Evolutionary conservation across 768 basidiomycete genomes (phyloP).

Genomic region (Pleurotus eryngii): DNA sequence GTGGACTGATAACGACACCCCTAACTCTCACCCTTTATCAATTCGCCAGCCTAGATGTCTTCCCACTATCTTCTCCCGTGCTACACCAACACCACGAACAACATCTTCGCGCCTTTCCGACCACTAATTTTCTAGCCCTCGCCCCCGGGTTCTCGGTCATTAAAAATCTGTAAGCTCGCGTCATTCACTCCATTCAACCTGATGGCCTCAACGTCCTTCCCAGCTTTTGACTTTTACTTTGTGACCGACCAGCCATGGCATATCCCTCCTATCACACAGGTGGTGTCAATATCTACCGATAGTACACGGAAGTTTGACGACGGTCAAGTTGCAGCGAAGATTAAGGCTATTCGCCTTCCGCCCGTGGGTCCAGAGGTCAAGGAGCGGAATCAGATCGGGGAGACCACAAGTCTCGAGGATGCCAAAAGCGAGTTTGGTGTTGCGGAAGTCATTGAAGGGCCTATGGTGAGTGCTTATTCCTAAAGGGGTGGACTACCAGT

Average conservation of each 20-base stretch:
- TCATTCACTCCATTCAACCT: too few species aligned
- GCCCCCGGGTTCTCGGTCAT: background rate
- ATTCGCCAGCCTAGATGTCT: too few species aligned
- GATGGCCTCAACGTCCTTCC: background rate
- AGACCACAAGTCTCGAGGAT: slow-evolving; percentile 2
- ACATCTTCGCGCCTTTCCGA: background rate
- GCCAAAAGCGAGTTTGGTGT: background rate
- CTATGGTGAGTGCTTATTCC: background rate
- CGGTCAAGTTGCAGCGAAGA: background rate
- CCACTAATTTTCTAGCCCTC: background rate
- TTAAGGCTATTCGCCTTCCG: background rate
- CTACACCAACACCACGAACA: background rate
- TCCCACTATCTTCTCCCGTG: too few species aligned
- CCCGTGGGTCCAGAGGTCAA: slow-evolving; percentile 1
- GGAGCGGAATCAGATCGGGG: background rate
- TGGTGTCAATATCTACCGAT: background rate
- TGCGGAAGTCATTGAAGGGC: background rate
- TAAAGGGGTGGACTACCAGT: too few species aligned
- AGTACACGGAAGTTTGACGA: background rate
- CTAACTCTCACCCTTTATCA: too few species aligned
- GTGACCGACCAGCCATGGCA: slow-evolving; percentile 4
- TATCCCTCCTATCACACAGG: background rate
- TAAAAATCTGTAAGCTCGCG: background rate
- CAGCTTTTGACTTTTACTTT: background rate
- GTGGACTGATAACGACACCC: too few species aligned